Evolutionary conservation across 805 yeast genomes (phyloP).

Genomic region (Wickerhamomyces alni): DNA sequence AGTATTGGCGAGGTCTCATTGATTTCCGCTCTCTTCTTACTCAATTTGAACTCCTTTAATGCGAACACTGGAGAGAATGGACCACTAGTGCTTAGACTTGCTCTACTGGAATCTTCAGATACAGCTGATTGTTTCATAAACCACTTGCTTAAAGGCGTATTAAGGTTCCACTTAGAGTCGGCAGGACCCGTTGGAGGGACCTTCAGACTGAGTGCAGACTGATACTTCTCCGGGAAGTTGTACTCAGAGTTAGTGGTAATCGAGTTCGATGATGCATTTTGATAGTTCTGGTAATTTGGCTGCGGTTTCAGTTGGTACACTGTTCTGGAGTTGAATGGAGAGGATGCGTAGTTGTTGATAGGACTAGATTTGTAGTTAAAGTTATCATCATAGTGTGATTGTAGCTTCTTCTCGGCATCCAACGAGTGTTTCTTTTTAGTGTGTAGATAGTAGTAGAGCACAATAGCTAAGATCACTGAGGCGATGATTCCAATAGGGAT

Average conservation of each 20-base stretch:
- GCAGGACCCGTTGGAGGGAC: slow-evolving; percentile 9
- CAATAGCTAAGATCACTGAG: slow-evolving; percentile 6
- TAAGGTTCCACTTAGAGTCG: slow-evolving; percentile 17
- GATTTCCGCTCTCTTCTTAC: slow-evolving; percentile 7
- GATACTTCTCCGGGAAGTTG: not conserved
- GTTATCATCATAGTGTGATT: slow-evolving; percentile 19
- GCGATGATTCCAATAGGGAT: slow-evolving; percentile 21
- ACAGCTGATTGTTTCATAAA: slow-evolving; percentile 16
- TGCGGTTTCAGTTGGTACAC: slow-evolving; percentile 10
- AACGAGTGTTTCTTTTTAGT: slow-evolving; percentile 5
- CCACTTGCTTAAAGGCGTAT: slow-evolving; percentile 24
- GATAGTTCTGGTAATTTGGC: not conserved
- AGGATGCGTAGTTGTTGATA: not conserved
- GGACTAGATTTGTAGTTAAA: slow-evolving; percentile 17
- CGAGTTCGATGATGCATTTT: not conserved
- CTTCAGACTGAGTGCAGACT: slow-evolving; percentile 16
- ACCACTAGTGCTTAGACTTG: slow-evolving; percentile 18
- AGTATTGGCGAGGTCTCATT: slow-evolving; percentile 16
- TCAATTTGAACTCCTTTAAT: slow-evolving; percentile 19
- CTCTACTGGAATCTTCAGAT: slow-evolving; percentile 7
- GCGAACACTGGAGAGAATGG: slow-evolving; percentile 20
- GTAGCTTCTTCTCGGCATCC: slow-evolving; percentile 7
- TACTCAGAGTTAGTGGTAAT: not conserved
- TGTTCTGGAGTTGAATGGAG: slow-evolving; percentile 12
- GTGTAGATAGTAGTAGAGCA: slow-evolving; percentile 11